Evolutionary conservation across 768 basidiomycete genomes (phyloP), one percentile per base, ranked within the genome.

Genomic region (Russula earlei): DNA sequence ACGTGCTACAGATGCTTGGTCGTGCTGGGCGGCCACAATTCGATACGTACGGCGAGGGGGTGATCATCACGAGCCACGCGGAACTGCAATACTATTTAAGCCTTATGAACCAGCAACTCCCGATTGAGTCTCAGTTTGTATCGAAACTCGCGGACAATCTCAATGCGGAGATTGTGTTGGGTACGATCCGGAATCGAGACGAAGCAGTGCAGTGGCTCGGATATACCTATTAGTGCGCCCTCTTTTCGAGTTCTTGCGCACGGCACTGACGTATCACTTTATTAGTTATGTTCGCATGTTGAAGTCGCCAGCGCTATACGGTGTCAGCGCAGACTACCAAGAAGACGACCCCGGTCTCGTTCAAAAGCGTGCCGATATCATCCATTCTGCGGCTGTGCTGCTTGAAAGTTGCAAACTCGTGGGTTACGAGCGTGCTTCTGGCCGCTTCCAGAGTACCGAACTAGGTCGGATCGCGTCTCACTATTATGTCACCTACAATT

Each of bases 171-270:
- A 87, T 98, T 41, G 95, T 98, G 0, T 75, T 96, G 17, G 96
- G 96, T 5, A 94, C 89, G 0, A 84, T 98, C 52, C 76, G 96
- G 62, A 98, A 96, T 70, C 77, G 94, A 20, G 93, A 98, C 65
- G 95, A 98, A 66, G 96, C 92, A 6, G 94, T 97, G 1, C 91
- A 96, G 66, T 98, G 94, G 95, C 72, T 96, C 11, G 93, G 93
- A 0, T 96, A 94, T 65, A 94, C 92, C 0, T 97, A 94, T 69
- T 67, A 64, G 87, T 77, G 15, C n/a, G 25, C 48, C 49, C 33
- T 34, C 49, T 43, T 51, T 47, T 56, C 34, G 43, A 40, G 10
- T 37, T 6, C 6, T 25, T 52, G 62, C 19, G 14, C 45, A 41
- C 52, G 29, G 53, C 61, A 40, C 56, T 62, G 65, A 54, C 67